These are phyloP conservation scores for Saccharomycopsis vini DNA, from an alignment of 805 yeast species.

Conservation along the genomic window DNA sequence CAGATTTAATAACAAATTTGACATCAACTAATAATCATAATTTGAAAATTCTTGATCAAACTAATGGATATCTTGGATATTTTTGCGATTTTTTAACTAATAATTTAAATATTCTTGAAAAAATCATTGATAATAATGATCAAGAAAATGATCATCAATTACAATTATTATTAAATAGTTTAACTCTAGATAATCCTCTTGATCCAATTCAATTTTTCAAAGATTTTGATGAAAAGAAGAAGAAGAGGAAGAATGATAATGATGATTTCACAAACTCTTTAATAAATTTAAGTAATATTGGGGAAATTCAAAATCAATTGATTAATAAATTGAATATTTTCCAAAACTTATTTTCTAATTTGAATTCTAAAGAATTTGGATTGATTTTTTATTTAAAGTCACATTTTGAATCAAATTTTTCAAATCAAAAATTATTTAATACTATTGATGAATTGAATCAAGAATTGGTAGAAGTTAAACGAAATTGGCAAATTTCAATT, in stretches of 20 bases:
- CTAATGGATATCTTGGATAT: slow-evolving; percentile 4
- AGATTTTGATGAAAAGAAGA: too few relatives aligned
- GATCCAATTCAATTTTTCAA: slow-evolving; percentile 4
- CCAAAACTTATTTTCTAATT: too few relatives aligned
- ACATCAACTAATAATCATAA: slow-evolving; percentile 8
- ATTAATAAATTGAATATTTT: neutral
- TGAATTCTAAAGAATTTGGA: too few relatives aligned
- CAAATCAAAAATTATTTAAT: too few relatives aligned
- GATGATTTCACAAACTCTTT: slow-evolving; percentile 2
- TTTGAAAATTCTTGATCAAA: neutral
- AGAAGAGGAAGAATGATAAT: too few relatives aligned
- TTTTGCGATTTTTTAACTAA: slow-evolving; percentile 1
- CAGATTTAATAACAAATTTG: slow-evolving; percentile 14
- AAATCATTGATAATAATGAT: too few relatives aligned
- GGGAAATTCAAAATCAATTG: slow-evolving; percentile 4
- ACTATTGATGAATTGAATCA: slow-evolving; percentile 15
- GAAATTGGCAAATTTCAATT: slow-evolving; percentile 24
- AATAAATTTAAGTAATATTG: neutral
- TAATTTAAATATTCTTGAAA: neutral
- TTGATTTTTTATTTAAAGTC: neutral
- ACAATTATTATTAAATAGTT: neutral
- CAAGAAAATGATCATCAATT: neutral
- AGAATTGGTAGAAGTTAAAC: slow-evolving; percentile 21
- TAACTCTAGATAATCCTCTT: neutral
- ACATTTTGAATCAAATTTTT: too few relatives aligned